phyloP scores from a whole-genome alignment of 108 stramenopile species.

The Epipyxis sp. region DNA sequence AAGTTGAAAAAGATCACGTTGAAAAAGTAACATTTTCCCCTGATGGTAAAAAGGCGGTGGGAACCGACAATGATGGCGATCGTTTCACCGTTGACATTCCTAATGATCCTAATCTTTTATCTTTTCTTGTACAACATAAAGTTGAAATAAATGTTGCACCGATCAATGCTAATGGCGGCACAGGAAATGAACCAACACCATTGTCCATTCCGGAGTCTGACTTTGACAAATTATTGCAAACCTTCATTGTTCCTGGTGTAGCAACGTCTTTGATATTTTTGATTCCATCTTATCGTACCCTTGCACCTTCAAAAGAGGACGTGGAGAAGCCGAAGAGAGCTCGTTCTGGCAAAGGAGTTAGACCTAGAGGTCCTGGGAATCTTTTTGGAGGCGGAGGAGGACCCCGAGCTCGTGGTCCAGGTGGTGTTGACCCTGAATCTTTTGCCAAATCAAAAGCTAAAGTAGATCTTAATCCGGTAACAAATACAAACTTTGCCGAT shows the following conservation, averaged over 20 bases:
- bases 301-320: not conserved
- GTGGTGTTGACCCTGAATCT: not conserved
- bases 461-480: constrained; percentile 19
- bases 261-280: not conserved
- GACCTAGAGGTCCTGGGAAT: too few relatives aligned
- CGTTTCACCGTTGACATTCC: constrained; percentile 83
- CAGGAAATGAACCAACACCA: not conserved
- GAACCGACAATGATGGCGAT: constrained; percentile 76
- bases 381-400: not conserved
- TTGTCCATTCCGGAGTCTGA: not conserved
- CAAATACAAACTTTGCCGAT: constrained; percentile 72
- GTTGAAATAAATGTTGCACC: constrained; percentile 59
- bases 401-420: not conserved
- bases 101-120: constrained; percentile 84
- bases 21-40: constrained; percentile 35
- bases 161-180: not conserved
- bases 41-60: constrained; percentile 78
- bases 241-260: not conserved
- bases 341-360: too few relatives aligned
- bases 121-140: constrained; percentile 80
- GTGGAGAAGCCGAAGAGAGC: not conserved
- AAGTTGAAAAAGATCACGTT: constrained; percentile 24
- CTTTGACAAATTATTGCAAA: not conserved
- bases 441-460: not conserved
- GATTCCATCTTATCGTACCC: not conserved